Conservation (phyloP, 768 basidiomycete species). For the Pisolithus sp. region DNA sequence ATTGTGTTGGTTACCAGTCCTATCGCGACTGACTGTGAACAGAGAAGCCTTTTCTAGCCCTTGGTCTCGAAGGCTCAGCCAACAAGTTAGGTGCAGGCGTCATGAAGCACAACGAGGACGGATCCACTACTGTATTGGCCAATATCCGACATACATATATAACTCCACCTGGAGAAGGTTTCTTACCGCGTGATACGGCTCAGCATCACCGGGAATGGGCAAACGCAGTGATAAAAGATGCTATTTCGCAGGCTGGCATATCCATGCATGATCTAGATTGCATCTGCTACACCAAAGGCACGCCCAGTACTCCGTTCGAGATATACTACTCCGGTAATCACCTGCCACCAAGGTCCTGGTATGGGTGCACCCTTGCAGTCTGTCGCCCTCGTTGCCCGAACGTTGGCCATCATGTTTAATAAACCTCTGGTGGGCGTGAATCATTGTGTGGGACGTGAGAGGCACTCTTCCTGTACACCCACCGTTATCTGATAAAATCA, state of each 20-base stretch:
- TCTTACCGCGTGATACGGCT: conserved; percentile 93
- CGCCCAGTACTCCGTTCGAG: conserved; percentile 5
- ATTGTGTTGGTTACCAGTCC: conserved; percentile 10
- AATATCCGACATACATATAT: conserved; percentile 98
- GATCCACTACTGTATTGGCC: conserved; percentile 71
- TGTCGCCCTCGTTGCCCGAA: conserved; percentile 89
- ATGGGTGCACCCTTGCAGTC: conserved; percentile 98
- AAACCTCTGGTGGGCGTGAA: conserved; percentile 98
- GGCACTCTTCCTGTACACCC: background rate
- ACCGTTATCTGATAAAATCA: background rate
- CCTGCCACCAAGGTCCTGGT: conserved; percentile 69
- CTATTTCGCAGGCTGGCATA: conserved; percentile 59
- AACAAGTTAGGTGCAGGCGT: conserved; percentile 96
- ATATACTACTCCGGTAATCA: background rate
- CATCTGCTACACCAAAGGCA: conserved; percentile 96
- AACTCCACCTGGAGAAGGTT: conserved; percentile 96
- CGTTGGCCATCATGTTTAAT: conserved; percentile 76
- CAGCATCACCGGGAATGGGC: conserved; percentile 95
- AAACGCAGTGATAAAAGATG: conserved; percentile 71
- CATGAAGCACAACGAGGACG: conserved; percentile 74
- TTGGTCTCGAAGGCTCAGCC: conserved; percentile 95
- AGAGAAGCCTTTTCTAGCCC: conserved; percentile 75
- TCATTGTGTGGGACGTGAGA: conserved; percentile 95
- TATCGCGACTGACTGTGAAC: conserved; percentile 6
- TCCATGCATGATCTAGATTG: conserved; percentile 81